These are phyloP conservation scores for Sanghuangporus baumii DNA, from an alignment of 1,284 basidiomycete species.

Conservation along the genomic window DNA sequence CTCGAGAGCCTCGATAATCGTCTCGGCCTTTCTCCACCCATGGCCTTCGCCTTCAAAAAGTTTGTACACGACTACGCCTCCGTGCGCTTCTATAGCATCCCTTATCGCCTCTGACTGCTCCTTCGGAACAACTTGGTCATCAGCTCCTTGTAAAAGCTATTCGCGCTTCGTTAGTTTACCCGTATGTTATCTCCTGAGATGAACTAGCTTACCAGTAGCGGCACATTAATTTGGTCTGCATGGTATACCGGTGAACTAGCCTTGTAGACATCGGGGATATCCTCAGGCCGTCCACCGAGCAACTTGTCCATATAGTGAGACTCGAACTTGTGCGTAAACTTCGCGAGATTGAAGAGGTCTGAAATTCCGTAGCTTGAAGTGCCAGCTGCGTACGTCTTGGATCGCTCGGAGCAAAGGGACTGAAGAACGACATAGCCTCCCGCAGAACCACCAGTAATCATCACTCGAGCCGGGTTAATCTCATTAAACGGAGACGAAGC, in stretches of 20 bases:
- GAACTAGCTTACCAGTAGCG: conserved; percentile 39
- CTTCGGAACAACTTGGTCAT: conserved; percentile 53
- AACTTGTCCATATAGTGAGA: conserved; percentile 48
- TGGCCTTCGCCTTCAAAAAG: conserved; percentile 52
- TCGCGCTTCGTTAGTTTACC: conserved; percentile 26
- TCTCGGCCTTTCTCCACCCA: conserved; percentile 43
- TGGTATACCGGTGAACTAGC: conserved; percentile 46
- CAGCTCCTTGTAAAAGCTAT: conserved; percentile 50
- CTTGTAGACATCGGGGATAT: conserved; percentile 43
- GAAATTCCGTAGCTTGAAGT: conserved; percentile 51
- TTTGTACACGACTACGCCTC: conserved; percentile 42
- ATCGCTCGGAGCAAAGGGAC: conserved; percentile 25
- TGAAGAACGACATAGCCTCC: conserved; percentile 59
- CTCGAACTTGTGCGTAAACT: conserved; percentile 66
- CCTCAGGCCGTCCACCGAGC: conserved; percentile 45
- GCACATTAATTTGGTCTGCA: conserved; percentile 44
- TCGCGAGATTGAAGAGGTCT: conserved; percentile 42
- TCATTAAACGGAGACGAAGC: conserved; percentile 36
- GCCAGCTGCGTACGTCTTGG: conserved; percentile 38
- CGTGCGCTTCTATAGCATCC: conserved; percentile 34
- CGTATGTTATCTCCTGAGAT: not conserved
- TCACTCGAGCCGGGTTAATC: conserved; percentile 50
- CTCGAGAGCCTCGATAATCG: conserved; percentile 39
- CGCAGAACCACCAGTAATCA: conserved; percentile 55
- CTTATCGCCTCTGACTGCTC: conserved; percentile 46